Conservation (phyloP, 768 basidiomycete species). For the Trametopsis cervina region DNA sequence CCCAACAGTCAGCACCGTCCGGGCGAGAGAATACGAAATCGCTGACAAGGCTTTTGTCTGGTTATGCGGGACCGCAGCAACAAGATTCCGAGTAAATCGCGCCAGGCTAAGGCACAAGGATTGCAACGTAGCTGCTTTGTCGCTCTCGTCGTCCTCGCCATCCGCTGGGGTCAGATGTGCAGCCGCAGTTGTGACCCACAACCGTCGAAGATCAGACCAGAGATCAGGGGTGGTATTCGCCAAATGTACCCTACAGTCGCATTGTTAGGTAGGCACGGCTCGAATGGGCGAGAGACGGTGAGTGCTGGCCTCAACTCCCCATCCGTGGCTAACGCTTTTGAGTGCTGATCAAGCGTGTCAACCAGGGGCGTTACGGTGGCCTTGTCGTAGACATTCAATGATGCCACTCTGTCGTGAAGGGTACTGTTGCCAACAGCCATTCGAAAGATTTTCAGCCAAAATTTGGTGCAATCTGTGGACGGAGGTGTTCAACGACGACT, state of each 20-base stretch:
- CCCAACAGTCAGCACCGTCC: neutral
- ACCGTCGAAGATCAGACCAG: slow-evolving; percentile 46
- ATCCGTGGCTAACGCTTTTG: slow-evolving; percentile 45
- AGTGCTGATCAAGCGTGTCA: slow-evolving; percentile 42
- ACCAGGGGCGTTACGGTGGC: slow-evolving; percentile 16
- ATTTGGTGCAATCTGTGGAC: neutral
- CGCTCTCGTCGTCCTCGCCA: slow-evolving; percentile 35
- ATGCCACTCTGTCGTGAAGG: slow-evolving; percentile 38
- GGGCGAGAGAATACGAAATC: neutral
- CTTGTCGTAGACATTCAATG: slow-evolving; percentile 28
- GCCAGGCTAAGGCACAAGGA: slow-evolving; percentile 35
- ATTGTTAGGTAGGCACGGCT: neutral
- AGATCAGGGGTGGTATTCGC: too few relatives aligned
- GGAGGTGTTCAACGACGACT: neutral
- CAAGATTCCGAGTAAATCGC: slow-evolving; percentile 78
- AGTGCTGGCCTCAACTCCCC: slow-evolving; percentile 16
- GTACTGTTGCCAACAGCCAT: slow-evolving; percentile 13
- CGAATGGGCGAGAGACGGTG: neutral
- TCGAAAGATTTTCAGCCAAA: neutral
- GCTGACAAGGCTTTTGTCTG: slow-evolving; percentile 72
- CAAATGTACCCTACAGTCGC: too few relatives aligned
- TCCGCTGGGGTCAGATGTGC: slow-evolving; percentile 29
- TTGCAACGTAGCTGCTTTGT: slow-evolving; percentile 1
- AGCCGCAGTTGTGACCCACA: slow-evolving; percentile 39
- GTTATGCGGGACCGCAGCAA: slow-evolving; percentile 68